These are phyloP conservation scores for Solanum peruvianum DNA, from an alignment of 257 asterid genomes.

Conservation along the genomic window DNA sequence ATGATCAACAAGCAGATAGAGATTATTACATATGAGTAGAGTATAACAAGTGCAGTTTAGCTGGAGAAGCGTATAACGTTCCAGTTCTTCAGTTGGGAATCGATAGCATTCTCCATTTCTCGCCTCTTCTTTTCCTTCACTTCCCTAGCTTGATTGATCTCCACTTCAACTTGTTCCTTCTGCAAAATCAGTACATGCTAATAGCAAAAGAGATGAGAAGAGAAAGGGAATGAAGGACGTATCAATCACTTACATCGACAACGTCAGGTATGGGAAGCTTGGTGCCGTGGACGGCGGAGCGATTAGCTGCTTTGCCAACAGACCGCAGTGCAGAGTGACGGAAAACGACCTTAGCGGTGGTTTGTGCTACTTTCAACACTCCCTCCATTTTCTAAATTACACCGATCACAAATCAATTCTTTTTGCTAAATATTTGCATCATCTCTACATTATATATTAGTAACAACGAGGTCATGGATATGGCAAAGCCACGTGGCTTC, in stretches of 20 bases:
- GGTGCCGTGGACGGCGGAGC: conserved; percentile 58
- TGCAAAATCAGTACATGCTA: neutral
- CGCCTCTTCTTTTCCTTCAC: conserved; percentile 25
- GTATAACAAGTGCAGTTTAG: neutral
- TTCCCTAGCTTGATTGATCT: conserved; percentile 8
- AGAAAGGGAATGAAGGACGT: neutral
- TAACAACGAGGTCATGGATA: neutral
- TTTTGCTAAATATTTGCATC: neutral
- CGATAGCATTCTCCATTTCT: conserved; percentile 29
- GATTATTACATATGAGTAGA: neutral
- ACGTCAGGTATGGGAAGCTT: conserved; percentile 39
- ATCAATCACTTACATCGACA: conserved; percentile 16
- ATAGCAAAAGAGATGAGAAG: neutral
- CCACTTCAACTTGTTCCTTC: conserved; percentile 24
- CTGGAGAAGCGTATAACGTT: conserved; percentile 6
- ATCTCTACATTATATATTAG: neutral
- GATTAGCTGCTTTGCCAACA: conserved; percentile 37
- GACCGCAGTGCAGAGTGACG: conserved; percentile 14
- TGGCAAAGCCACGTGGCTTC: neutral
- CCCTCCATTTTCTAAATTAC: neutral
- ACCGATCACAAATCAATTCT: neutral
- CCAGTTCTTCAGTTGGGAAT: conserved; percentile 42
- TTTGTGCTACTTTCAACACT: neutral
- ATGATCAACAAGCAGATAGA: neutral
- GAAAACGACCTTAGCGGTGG: neutral